Conservation (phyloP, 176 grass and related monocot genomes). For the Aegilops bicornis region DNA sequence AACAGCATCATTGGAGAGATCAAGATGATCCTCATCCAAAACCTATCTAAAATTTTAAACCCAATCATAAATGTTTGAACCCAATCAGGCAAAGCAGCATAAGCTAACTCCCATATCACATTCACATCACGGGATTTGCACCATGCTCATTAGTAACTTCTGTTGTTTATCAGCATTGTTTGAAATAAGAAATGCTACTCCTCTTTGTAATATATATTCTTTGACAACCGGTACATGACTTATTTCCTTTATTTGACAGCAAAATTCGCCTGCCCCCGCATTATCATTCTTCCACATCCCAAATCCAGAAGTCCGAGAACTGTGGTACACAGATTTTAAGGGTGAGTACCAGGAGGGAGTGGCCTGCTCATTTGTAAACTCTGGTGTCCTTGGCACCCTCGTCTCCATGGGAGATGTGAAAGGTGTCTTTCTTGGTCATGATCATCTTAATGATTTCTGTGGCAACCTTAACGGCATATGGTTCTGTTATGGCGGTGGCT, state of each 20-base stretch:
- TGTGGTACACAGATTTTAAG: slow-evolving; percentile 69
- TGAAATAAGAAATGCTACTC: neutral
- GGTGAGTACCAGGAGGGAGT: slow-evolving; percentile 85
- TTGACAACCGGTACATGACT: neutral
- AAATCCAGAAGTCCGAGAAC: slow-evolving; percentile 64
- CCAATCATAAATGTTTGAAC: too few species aligned
- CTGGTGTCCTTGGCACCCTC: slow-evolving; percentile 56
- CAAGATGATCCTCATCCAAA: too few species aligned
- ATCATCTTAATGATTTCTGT: slow-evolving; percentile 95
- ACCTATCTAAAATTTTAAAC: too few species aligned
- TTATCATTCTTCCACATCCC: slow-evolving; percentile 90
- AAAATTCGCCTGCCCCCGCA: slow-evolving; percentile 41
- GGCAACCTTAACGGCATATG: slow-evolving; percentile 63
- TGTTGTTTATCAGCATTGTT: neutral
- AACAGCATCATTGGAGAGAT: too few species aligned
- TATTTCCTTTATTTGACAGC: slow-evolving; percentile 37
- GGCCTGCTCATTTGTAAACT: slow-evolving; percentile 80
- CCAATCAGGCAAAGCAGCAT: too few species aligned
- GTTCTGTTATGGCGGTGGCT: slow-evolving; percentile 96
- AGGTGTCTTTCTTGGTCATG: slow-evolving; percentile 86
- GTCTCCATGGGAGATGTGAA: slow-evolving; percentile 82
- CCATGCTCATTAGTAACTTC: neutral
- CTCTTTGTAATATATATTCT: neutral
- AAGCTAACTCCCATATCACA: neutral
- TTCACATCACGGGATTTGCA: neutral